Evolutionary conservation across 495 filamentous ascomycete species (phyloP).

Genomic region (Peziza echinospora): DNA sequence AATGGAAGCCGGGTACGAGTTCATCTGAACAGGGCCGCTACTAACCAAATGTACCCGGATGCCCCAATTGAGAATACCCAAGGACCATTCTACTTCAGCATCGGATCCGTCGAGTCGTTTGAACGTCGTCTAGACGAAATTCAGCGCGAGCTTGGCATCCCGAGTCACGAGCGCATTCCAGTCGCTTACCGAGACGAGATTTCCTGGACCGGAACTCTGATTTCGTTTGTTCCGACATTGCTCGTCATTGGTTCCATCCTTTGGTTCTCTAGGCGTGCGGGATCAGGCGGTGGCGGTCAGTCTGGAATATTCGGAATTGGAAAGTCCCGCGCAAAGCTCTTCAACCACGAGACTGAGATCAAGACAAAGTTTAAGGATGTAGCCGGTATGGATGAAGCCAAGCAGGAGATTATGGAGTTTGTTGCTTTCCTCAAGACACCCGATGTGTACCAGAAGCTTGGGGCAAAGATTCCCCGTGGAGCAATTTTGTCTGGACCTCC

Average conservation of each 20-base stretch:
- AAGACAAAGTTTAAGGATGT: slow-evolving; percentile 95
- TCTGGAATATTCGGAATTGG: slow-evolving; percentile 84
- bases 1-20: slow-evolving; percentile 55
- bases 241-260: slow-evolving; percentile 61
- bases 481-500: slow-evolving; percentile 91
- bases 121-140: slow-evolving; percentile 71
- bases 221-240: slow-evolving; percentile 71
- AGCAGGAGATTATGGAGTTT: slow-evolving; percentile 97
- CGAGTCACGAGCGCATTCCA: slow-evolving; percentile 64
- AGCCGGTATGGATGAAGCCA: slow-evolving; percentile 96
- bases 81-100: slow-evolving; percentile 76
- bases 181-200: slow-evolving; percentile 67
- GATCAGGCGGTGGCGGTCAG: slow-evolving; percentile 40
- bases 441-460: slow-evolving; percentile 71
- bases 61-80: slow-evolving; percentile 44
- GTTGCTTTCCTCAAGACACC: slow-evolving; percentile 88
- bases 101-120: slow-evolving; percentile 84
- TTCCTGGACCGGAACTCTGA: slow-evolving; percentile 37
- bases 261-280: slow-evolving; percentile 44
- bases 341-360: slow-evolving; percentile 89
- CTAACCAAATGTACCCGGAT: slow-evolving; percentile 57
- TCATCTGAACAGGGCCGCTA: slow-evolving; percentile 63
- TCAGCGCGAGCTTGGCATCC: slow-evolving; percentile 68
- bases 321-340: slow-evolving; percentile 83
- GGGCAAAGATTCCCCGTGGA: slow-evolving; percentile 91